phyloP scores from a whole-genome alignment of 192 early-diverging fungal genomes.

The Backusella sp. region DNA sequence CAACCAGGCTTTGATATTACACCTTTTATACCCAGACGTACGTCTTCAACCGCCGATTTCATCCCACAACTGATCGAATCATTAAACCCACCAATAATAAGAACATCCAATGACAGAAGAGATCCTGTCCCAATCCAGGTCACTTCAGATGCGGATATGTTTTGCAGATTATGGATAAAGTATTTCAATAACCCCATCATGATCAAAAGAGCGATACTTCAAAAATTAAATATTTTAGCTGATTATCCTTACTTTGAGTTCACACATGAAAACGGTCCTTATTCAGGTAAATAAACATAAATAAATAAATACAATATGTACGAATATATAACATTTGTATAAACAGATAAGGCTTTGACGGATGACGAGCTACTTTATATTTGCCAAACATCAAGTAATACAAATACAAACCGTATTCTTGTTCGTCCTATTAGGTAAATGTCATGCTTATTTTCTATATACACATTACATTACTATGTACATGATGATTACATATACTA shows the following conservation, averaged over 20 bases:
- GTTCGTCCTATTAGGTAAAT: constrained; percentile 17
- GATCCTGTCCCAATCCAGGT: constrained; percentile 16
- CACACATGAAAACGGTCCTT: constrained; percentile 8
- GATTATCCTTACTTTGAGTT: background rate
- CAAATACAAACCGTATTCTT: constrained; percentile 15
- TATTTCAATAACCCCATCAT: background rate
- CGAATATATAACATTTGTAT: background rate
- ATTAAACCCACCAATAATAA: constrained; percentile 11
- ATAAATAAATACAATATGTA: background rate
- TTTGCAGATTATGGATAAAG: constrained; percentile 9
- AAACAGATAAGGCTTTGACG: constrained; percentile 19
- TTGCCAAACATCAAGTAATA: constrained; percentile 26
- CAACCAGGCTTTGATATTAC: constrained; percentile 17
- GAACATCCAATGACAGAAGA: background rate
- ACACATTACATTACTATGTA: background rate
- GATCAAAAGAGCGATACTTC: constrained; percentile 15
- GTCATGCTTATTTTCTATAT: background rate
- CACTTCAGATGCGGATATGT: constrained; percentile 21
- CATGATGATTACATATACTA: background rate
- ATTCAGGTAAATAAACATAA: background rate
- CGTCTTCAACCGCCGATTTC: constrained; percentile 13
- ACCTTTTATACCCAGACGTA: constrained; percentile 24
- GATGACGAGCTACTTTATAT: constrained; percentile 21
- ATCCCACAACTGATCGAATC: constrained; percentile 15
- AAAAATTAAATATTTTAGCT: background rate